phyloP scores from a whole-genome alignment of 2,329 filamentous ascomycete species.

The Penicillium griseofulvum region DNA sequence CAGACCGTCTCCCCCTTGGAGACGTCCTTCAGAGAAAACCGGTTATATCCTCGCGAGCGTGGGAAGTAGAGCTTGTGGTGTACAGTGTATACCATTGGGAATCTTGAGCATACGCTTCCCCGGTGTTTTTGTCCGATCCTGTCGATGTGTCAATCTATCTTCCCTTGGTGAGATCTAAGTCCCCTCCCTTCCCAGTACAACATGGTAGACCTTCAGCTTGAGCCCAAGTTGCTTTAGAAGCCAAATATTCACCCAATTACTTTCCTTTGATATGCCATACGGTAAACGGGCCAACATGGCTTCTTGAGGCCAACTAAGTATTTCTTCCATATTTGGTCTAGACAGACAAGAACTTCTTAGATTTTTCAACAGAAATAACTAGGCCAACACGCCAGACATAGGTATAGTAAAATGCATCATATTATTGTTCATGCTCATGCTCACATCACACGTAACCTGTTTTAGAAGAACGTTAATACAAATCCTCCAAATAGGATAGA shows the following conservation, averaged over 20 bases:
- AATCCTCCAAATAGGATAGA: not conserved
- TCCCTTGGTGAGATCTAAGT: not conserved
- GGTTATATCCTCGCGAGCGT: not conserved
- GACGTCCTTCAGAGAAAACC: not conserved
- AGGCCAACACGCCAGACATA: conserved; percentile 3
- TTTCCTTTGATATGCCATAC: not conserved
- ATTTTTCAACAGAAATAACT: conserved; percentile 10
- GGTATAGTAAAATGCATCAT: conserved; percentile 26
- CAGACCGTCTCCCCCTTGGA: not conserved
- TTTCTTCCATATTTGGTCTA: not conserved
- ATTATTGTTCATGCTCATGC: conserved; percentile 35
- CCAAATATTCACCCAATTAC: not conserved
- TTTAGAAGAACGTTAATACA: conserved; percentile 8
- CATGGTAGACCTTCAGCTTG: not conserved
- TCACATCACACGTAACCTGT: conserved; percentile 39
- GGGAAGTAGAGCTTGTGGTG: not conserved
- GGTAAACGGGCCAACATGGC: not conserved
- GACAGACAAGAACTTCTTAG: conserved; percentile 9
- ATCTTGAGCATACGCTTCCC: not conserved
- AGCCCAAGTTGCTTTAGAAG: not conserved
- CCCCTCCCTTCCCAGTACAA: not conserved
- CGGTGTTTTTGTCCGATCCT: not conserved
- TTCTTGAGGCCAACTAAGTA: not conserved
- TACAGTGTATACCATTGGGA: not conserved
- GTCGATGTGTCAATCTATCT: not conserved